Percentiles rank a stretch among this genome's conserved stretches.
phyloP scores from a whole-genome alignment of 2,329 filamentous ascomycete species.

The Pyrenochaeta sp. region DNA sequence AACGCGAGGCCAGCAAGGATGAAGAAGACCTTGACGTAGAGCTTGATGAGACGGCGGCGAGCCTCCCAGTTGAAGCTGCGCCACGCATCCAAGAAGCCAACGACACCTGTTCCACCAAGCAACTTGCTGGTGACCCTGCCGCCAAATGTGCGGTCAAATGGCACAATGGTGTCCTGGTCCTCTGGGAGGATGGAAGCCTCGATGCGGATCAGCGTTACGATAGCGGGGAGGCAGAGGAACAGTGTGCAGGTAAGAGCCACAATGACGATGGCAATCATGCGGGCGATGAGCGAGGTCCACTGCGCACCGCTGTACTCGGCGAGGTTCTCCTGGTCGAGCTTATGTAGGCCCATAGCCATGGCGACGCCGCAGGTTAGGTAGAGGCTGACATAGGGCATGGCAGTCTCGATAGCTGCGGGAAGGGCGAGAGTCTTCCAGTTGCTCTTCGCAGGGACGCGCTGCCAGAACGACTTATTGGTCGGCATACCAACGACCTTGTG shows the following conservation, averaged over 20 bases:
- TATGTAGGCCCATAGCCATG: slow-evolving; percentile 49
- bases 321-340: slow-evolving; percentile 43
- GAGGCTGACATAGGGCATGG: slow-evolving; percentile 63
- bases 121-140: slow-evolving; percentile 79
- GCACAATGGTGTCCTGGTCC: slow-evolving; percentile 82
- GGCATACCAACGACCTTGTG: slow-evolving; percentile 82
- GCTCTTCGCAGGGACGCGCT: slow-evolving; percentile 72
- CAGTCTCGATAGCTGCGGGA: slow-evolving; percentile 71
- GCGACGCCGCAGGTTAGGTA: slow-evolving; percentile 59
- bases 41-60: slow-evolving; percentile 75
- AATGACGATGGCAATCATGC: slow-evolving; percentile 51
- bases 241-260: slow-evolving; percentile 63
- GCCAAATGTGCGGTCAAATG: slow-evolving; percentile 87
- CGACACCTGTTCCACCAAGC: slow-evolving; percentile 74
- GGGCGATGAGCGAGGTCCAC: slow-evolving; percentile 47
- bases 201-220: slow-evolving; percentile 80
- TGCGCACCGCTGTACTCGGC: slow-evolving; percentile 44
- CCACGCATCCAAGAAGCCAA: slow-evolving; percentile 80
- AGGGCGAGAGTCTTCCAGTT: slow-evolving; percentile 73
- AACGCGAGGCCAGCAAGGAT: slow-evolving; percentile 60
- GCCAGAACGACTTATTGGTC: slow-evolving; percentile 66
- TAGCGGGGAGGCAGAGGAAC: slow-evolving; percentile 78
- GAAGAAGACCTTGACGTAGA: slow-evolving; percentile 75
- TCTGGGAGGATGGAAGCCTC: slow-evolving; percentile 87
- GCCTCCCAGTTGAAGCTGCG: slow-evolving; percentile 76